phyloP scores from a whole-genome alignment of 768 basidiomycete species.

The Leccinum uliginosum region DNA sequence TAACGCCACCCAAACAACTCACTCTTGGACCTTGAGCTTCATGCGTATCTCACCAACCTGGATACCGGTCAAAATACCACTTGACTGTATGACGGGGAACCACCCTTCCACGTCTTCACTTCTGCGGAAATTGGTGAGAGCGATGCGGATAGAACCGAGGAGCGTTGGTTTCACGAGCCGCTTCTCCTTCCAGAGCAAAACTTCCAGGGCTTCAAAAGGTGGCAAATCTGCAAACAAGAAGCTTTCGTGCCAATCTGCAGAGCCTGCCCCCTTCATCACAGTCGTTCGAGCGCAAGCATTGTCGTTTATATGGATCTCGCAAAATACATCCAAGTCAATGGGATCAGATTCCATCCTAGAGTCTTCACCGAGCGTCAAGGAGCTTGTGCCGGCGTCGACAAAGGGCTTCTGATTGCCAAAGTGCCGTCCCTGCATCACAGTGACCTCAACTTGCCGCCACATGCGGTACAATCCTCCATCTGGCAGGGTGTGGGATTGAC shows the following conservation, averaged over 20 bases:
- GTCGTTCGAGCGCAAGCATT: conserved; percentile 70
- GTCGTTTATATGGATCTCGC: conserved; percentile 72
- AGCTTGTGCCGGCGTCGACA: conserved; percentile 22
- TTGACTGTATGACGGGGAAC: conserved; percentile 67
- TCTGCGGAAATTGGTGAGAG: conserved; percentile 67
- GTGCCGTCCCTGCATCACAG: conserved; percentile 69
- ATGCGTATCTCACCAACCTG: conserved; percentile 75
- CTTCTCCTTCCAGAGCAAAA: conserved; percentile 69
- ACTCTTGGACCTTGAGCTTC: conserved; percentile 76
- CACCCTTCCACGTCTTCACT: conserved; percentile 78
- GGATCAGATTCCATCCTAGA: conserved; percentile 42
- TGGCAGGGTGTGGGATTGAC: conserved; percentile 45
- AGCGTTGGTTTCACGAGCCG: conserved; percentile 50
- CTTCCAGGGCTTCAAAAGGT: conserved; percentile 66
- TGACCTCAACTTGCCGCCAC: conserved; percentile 79
- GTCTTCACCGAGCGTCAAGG: conserved; percentile 29
- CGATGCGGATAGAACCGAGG: conserved; percentile 61
- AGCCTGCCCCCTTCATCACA: conserved; percentile 59
- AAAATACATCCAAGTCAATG: conserved; percentile 67
- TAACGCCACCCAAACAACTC: conserved; percentile 20
- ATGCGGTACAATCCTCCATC: conserved; percentile 81
- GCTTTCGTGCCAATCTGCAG: conserved; percentile 79
- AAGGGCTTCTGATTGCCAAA: conserved; percentile 50
- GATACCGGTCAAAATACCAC: conserved; percentile 43
- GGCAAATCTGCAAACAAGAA: conserved; percentile 75